Percentiles rank a stretch among this genome's conserved stretches.
Conservation (phyloP, 805 yeast genomes). For the Hanseniaspora valbyensis region DNA sequence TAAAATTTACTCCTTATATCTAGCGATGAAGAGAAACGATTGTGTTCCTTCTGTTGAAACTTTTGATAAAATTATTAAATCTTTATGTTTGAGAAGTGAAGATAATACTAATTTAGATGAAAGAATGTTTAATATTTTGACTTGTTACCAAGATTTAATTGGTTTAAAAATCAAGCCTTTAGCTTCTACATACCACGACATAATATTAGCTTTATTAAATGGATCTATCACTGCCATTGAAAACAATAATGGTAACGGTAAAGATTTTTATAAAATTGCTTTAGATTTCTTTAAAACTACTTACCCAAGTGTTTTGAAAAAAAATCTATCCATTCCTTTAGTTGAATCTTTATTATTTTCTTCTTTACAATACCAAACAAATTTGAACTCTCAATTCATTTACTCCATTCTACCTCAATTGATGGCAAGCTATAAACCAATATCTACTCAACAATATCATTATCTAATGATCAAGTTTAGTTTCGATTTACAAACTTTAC, state of each 20-base stretch:
- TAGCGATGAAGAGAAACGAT: conserved; percentile 33
- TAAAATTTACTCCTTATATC: conserved; percentile 32
- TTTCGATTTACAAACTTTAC: background rate
- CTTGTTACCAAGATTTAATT: conserved; percentile 58
- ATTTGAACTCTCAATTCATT: conserved; percentile 1
- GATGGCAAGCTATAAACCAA: background rate
- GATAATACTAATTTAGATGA: conserved; percentile 46
- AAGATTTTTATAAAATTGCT: conserved; percentile 41
- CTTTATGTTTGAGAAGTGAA: conserved; percentile 42
- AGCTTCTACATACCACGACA: conserved; percentile 41
- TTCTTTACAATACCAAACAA: conserved; percentile 31
- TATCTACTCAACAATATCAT: background rate
- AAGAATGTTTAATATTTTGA: conserved; percentile 49
- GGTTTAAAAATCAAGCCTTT: conserved; percentile 46
- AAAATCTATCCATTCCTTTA: conserved; percentile 36
- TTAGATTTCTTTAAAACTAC: conserved; percentile 38
- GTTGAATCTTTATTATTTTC: conserved; percentile 39
- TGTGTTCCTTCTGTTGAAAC: conserved; percentile 41
- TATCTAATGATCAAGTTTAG: conserved; percentile 5
- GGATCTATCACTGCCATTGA: conserved; percentile 37
- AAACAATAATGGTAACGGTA: conserved; percentile 32
- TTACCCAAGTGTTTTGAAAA: conserved; percentile 16
- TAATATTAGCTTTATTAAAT: conserved; percentile 40
- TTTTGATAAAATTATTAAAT: conserved; percentile 45
- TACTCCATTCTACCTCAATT: conserved; percentile 3